A percentile compares a stretch with the other conserved stretches of the same genome.
Conservation (phyloP, 192 early-diverging fungal genomes). For the Rhizophagus sp. region DNA sequence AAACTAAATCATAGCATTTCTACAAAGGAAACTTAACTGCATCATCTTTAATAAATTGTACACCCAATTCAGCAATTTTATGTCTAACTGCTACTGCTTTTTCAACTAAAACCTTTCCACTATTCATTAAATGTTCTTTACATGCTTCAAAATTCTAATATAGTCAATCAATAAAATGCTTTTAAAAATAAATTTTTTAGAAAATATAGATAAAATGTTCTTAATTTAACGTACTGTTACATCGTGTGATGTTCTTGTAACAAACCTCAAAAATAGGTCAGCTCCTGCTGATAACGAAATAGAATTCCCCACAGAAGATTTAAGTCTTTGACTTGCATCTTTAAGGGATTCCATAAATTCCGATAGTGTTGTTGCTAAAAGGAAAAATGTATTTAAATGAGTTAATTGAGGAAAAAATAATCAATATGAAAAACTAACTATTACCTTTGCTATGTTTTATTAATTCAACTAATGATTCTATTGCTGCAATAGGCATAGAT, state of each 20-base stretch:
- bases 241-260: conserved; percentile 60
- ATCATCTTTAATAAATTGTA: conserved; percentile 81
- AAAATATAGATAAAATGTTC: conserved; percentile 35
- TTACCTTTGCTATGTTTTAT: conserved; percentile 62
- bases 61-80: conserved; percentile 74
- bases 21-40: conserved; percentile 30
- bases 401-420: background rate
- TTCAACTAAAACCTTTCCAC: conserved; percentile 72
- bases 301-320: conserved; percentile 65
- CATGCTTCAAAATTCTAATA: conserved; percentile 70
- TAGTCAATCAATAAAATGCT: background rate
- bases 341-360: conserved; percentile 85
- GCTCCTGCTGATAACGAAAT: conserved; percentile 88
- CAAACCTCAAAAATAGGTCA: conserved; percentile 78
- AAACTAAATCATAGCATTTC: background rate
- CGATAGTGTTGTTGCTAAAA: conserved; percentile 78
- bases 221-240: conserved; percentile 48
- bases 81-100: conserved; percentile 71
- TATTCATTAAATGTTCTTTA: conserved; percentile 65
- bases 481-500: conserved; percentile 75
- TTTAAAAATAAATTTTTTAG: too few relatives aligned
- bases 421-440: background rate
- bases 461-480: conserved; percentile 69
- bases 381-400: conserved; percentile 3
- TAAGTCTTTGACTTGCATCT: conserved; percentile 64